Percentiles rank a stretch among this genome's conserved stretches.
Evolutionary conservation across 2,329 filamentous ascomycete species (phyloP).

Genomic region (Chrysoporthe deuterocubensis): DNA sequence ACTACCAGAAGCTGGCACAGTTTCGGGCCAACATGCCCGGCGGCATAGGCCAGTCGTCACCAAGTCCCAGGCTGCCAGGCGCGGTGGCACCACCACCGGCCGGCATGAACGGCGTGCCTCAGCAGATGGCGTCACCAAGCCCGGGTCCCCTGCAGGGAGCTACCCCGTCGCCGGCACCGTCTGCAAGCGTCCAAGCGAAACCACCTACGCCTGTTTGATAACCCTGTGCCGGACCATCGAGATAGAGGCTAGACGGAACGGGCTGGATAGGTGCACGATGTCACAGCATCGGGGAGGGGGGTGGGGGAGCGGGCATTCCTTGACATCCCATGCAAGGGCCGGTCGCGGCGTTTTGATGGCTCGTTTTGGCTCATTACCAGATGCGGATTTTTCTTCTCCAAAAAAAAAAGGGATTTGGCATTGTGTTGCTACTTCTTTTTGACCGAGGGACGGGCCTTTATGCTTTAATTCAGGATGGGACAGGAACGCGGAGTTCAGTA

Average conservation of each 20-base stretch:
- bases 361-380: background rate
- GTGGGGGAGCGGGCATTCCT: background rate
- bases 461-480: background rate
- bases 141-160: constrained; percentile 31
- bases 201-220: constrained; percentile 21
- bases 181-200: constrained; percentile 43
- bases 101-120: constrained; percentile 30
- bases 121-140: constrained; percentile 27
- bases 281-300: background rate
- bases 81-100: constrained; percentile 20
- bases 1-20: constrained; percentile 42
- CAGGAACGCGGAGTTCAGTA: constrained; percentile 8
- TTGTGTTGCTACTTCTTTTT: background rate
- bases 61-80: constrained; percentile 37
- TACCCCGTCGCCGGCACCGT: constrained; percentile 39
- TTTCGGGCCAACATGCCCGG: constrained; percentile 44
- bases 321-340: background rate
- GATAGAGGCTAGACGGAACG: background rate
- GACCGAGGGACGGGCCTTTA: background rate
- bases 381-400: background rate
- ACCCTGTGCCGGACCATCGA: background rate
- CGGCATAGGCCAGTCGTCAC: constrained; percentile 41
- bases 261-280: background rate
- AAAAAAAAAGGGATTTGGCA: background rate
- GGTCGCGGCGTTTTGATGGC: constrained; percentile 4